These are phyloP conservation scores for Trametes cubensis DNA, from an alignment of 768 basidiomycete genomes.

Conservation along the genomic window DNA sequence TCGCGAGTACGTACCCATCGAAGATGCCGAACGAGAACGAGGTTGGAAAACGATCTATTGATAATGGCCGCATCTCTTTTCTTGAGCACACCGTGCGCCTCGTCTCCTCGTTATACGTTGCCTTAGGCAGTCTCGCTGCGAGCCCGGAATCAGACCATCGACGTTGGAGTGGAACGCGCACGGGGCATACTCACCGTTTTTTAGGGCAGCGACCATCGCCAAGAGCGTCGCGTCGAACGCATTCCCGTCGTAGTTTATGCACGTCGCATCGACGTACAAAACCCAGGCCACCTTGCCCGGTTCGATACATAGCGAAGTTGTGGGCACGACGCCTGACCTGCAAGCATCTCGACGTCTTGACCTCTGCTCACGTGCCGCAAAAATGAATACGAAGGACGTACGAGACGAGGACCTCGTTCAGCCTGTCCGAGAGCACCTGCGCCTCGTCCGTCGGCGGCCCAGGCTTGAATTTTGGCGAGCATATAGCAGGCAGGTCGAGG, in stretches of 20 bases:
- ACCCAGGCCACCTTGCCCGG: slow-evolving; percentile 85
- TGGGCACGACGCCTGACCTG: slow-evolving; percentile 69
- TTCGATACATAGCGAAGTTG: slow-evolving; percentile 76
- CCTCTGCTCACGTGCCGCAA: neutral
- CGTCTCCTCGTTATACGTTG: slow-evolving; percentile 69
- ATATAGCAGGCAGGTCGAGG: slow-evolving; percentile 90
- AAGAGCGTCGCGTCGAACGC: slow-evolving; percentile 88
- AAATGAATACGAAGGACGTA: slow-evolving; percentile 41
- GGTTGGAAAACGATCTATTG: slow-evolving; percentile 48
- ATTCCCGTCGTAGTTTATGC: slow-evolving; percentile 98
- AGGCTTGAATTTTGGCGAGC: slow-evolving; percentile 91
- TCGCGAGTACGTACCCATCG: slow-evolving; percentile 57
- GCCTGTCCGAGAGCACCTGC: slow-evolving; percentile 81
- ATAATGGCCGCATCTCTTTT: slow-evolving; percentile 46
- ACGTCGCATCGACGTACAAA: slow-evolving; percentile 92
- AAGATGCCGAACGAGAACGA: slow-evolving; percentile 80
- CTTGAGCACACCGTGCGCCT: slow-evolving; percentile 65
- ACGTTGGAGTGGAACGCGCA: neutral
- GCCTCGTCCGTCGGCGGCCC: slow-evolving; percentile 96
- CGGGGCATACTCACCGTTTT: slow-evolving; percentile 67
- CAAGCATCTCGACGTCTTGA: neutral
- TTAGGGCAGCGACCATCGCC: slow-evolving; percentile 84
- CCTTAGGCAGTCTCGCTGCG: slow-evolving; percentile 70
- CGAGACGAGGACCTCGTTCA: slow-evolving; percentile 79
- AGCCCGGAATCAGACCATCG: neutral